phyloP scores from a whole-genome alignment of 1,284 basidiomycete species.

The Phellinidium pouzarii region DNA sequence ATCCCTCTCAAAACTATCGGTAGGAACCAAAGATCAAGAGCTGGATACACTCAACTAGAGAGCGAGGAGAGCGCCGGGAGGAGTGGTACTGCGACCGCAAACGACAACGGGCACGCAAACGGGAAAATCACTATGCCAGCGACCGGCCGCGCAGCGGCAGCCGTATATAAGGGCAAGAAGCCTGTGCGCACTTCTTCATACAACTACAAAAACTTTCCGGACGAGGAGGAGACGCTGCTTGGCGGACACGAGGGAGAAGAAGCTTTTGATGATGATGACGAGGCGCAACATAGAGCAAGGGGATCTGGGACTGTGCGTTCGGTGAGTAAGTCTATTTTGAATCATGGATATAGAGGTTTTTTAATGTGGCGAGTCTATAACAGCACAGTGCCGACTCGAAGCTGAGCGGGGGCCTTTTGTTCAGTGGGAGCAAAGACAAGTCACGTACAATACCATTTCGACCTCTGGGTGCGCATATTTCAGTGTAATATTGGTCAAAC shows the following conservation, averaged over 20 bases:
- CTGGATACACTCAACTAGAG: slow-evolving; percentile 14
- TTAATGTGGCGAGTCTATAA: not conserved
- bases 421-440: slow-evolving; percentile 47
- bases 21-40: slow-evolving; percentile 9
- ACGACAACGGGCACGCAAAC: slow-evolving; percentile 2
- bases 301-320: slow-evolving; percentile 1
- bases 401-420: slow-evolving; percentile 15
- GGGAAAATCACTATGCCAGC: slow-evolving; percentile 8
- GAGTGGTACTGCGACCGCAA: not conserved
- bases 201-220: slow-evolving; percentile 19
- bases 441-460: slow-evolving; percentile 75
- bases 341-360: not conserved
- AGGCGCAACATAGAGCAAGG: not conserved
- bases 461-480: slow-evolving; percentile 50
- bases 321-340: not conserved
- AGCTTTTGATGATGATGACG: slow-evolving; percentile 14
- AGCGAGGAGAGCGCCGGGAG: not conserved
- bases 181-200: slow-evolving; percentile 7
- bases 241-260: slow-evolving; percentile 17
- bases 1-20: slow-evolving; percentile 16
- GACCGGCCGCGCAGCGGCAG: slow-evolving; percentile 13
- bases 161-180: slow-evolving; percentile 19
- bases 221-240: slow-evolving; percentile 23
- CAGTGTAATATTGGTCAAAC: slow-evolving; percentile 5
- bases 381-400: slow-evolving; percentile 9